These are phyloP conservation scores for Coprinopsis cinerea DNA, from an alignment of 768 basidiomycete genomes.

Conservation along the genomic window DNA sequence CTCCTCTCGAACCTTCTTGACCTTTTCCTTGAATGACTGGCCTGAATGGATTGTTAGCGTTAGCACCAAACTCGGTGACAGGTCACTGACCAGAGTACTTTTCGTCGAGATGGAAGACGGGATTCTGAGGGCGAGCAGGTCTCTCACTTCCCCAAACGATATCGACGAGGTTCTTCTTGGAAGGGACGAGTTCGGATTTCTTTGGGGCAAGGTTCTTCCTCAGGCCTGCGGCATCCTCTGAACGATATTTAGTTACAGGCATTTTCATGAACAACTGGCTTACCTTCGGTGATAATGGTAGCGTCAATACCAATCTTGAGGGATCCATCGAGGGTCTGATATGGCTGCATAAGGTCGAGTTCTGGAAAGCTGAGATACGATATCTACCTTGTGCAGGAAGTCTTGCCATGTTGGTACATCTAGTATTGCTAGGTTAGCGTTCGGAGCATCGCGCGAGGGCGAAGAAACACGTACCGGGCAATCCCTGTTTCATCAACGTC, in stretches of 20 bases:
- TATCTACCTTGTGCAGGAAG: constrained; percentile 62
- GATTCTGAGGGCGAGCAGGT: constrained; percentile 62
- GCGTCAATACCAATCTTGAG: constrained; percentile 77
- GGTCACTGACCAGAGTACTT: constrained; percentile 59
- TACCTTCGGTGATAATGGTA: constrained; percentile 63
- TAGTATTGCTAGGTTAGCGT: constrained; percentile 19
- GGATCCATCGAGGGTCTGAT: constrained; percentile 56
- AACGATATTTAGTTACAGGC: background rate
- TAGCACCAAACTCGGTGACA: constrained; percentile 4
- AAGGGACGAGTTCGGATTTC: constrained; percentile 60
- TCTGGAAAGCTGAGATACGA: background rate
- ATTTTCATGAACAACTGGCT: constrained; percentile 13
- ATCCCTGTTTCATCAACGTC: constrained; percentile 89
- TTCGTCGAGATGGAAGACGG: constrained; percentile 62
- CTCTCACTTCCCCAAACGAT: constrained; percentile 62
- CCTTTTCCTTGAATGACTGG: constrained; percentile 58
- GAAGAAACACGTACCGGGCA: constrained; percentile 48
- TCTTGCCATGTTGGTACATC: constrained; percentile 92
- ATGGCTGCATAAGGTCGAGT: background rate
- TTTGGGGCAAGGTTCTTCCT: constrained; percentile 46
- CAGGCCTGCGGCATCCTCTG: constrained; percentile 64
- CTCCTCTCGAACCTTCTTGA: constrained; percentile 59
- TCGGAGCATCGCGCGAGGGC: background rate
- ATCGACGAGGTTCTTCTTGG: constrained; percentile 74
- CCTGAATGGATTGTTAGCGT: constrained; percentile 29